These are phyloP conservation scores for Petunia axillaris DNA, from an alignment of 257 asterid genomes.

Conservation along the genomic window DNA sequence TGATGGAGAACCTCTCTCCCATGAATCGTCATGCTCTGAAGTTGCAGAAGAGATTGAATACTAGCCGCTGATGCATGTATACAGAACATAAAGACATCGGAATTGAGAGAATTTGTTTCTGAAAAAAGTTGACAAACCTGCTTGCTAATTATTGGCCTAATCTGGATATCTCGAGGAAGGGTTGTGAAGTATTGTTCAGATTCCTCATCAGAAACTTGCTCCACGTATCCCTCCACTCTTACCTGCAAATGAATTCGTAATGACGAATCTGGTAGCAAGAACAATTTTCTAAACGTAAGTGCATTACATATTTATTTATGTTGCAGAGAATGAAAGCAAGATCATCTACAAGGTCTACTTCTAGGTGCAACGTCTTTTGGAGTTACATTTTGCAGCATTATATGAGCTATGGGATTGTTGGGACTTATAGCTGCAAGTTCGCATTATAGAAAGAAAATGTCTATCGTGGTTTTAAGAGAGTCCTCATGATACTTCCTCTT, in stretches of 20 bases:
- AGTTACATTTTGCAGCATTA: not conserved
- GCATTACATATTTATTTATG: not conserved
- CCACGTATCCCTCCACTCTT: conserved; percentile 79
- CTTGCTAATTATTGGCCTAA: conserved; percentile 81
- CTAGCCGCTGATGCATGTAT: not conserved
- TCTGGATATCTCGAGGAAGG: conserved; percentile 79
- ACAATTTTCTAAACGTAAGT: not conserved
- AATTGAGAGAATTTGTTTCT: conserved; percentile 19
- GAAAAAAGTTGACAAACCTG: conserved; percentile 50
- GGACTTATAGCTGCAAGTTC: not conserved
- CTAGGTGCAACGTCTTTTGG: too few relatives aligned
- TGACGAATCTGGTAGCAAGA: not conserved
- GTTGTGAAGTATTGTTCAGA: conserved; percentile 76
- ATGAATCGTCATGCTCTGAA: conserved; percentile 63
- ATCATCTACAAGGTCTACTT: too few relatives aligned
- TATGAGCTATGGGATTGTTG: not conserved
- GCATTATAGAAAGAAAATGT: not conserved
- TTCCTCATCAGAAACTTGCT: conserved; percentile 73
- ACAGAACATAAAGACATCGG: conserved; percentile 3
- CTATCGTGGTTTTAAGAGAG: not conserved
- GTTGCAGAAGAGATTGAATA: conserved; percentile 24
- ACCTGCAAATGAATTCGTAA: conserved; percentile 48
- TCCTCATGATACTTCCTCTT: not conserved
- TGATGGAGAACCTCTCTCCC: conserved; percentile 69
- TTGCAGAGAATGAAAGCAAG: not conserved